Conservation (phyloP, 2,329 filamentous ascomycete species). For the Penicillium concentricum region DNA sequence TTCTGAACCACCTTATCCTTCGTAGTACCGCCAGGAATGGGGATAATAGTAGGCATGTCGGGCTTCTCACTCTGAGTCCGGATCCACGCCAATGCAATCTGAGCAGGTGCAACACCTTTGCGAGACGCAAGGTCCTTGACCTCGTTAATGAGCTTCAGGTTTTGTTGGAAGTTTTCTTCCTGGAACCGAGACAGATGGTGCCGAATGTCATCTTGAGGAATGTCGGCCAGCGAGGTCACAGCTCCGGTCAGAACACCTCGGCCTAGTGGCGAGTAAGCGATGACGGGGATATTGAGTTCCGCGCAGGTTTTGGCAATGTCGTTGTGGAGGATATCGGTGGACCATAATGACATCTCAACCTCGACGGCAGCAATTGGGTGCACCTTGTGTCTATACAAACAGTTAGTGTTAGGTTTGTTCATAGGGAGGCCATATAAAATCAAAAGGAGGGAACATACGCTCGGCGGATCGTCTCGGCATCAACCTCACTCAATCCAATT, state of each 20-base stretch:
- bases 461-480: slow-evolving; percentile 46
- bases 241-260: slow-evolving; percentile 56
- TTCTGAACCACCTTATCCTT: slow-evolving; percentile 38
- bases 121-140: slow-evolving; percentile 46
- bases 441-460: slow-evolving; percentile 31
- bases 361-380: slow-evolving; percentile 60
- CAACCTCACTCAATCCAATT: slow-evolving; percentile 45
- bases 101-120: slow-evolving; percentile 46
- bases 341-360: slow-evolving; percentile 60
- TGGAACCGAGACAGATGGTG: slow-evolving; percentile 50
- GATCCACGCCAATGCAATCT: slow-evolving; percentile 53
- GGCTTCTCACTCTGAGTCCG: slow-evolving; percentile 41
- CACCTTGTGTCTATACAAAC: slow-evolving; percentile 43
- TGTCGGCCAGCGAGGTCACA: slow-evolving; percentile 47
- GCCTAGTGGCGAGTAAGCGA: slow-evolving; percentile 61
- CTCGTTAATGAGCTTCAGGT: slow-evolving; percentile 50
- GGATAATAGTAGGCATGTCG: slow-evolving; percentile 45
- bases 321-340: slow-evolving; percentile 57
- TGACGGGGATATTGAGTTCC: slow-evolving; percentile 57
- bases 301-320: slow-evolving; percentile 57
- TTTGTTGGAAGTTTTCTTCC: slow-evolving; percentile 51
- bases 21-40: slow-evolving; percentile 40
- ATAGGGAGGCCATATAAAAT: neutral
- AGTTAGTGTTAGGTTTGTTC: slow-evolving; percentile 32
- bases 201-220: slow-evolving; percentile 50